Conservation (phyloP, 306 rosid species). For the Prosopis cineraria region DNA sequence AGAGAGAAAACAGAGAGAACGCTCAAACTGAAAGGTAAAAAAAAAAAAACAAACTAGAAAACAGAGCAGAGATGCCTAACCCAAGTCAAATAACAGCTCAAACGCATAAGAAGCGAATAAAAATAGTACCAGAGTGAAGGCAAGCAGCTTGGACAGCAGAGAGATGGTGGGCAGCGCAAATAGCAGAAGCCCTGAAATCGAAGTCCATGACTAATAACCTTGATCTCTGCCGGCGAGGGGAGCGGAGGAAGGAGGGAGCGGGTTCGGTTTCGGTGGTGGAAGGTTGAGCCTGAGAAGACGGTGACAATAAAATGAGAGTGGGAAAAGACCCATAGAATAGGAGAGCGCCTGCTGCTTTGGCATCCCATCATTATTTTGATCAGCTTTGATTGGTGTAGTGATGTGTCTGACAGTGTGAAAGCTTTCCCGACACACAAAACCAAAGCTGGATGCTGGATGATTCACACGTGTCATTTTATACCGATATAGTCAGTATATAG, state of each 20-base stretch:
- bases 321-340: neutral
- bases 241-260: neutral
- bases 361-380: constrained; percentile 22
- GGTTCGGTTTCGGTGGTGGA: constrained; percentile 12
- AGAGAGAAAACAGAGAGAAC: neutral
- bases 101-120: neutral
- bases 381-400: constrained; percentile 34
- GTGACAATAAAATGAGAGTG: neutral
- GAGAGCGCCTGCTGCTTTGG: neutral
- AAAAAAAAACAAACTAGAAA: neutral
- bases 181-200: constrained; percentile 59
- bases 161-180: constrained; percentile 49
- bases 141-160: constrained; percentile 59
- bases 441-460: constrained; percentile 19
- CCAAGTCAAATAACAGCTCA: neutral
- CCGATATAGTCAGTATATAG: no score
- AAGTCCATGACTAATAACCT: constrained; percentile 51
- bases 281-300: neutral
- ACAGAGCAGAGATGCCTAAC: constrained; percentile 5
- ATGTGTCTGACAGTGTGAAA: constrained; percentile 37
- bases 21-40: neutral
- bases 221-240: neutral
- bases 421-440: constrained; percentile 41
- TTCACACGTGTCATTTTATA: constrained; percentile 51
- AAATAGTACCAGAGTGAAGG: constrained; percentile 58